Evolutionary conservation across 345 rosid genomes (phyloP).

Genomic region (Gossypium bickii): DNA sequence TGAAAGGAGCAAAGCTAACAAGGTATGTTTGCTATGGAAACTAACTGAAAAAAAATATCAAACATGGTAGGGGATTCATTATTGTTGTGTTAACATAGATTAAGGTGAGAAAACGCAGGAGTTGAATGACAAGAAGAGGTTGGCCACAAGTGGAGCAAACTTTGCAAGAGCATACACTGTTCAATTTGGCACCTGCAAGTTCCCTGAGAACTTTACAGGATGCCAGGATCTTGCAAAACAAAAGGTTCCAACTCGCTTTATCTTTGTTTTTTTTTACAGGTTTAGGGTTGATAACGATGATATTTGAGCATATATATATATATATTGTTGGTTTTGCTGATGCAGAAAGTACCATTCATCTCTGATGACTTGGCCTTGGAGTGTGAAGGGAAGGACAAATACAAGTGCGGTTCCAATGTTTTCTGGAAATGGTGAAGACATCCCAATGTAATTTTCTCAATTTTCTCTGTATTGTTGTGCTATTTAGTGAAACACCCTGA

Average conservation of each 20-base stretch:
- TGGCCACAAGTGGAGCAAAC: conserved; percentile 96
- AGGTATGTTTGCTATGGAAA: conserved; percentile 43
- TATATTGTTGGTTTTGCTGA: background rate
- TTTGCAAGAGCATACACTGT: conserved; percentile 96
- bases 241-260: conserved; percentile 46
- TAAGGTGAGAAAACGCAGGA: conserved; percentile 37
- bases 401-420: conserved; percentile 95
- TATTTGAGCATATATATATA: background rate
- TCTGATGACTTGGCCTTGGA: conserved; percentile 78
- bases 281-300: background rate
- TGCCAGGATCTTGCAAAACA: conserved; percentile 99
- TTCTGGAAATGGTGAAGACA: conserved; percentile 97
- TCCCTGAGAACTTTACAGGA: conserved; percentile 98
- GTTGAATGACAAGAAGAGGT: conserved; percentile 90
- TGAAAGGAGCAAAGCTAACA: conserved; percentile 92
- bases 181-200: conserved; percentile 85
- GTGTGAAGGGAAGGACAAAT: conserved; percentile 95
- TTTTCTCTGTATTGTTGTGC: background rate
- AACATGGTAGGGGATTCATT: background rate
- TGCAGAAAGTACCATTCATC: conserved; percentile 92
- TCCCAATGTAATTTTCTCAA: conserved; percentile 4
- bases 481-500: background rate
- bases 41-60: background rate
- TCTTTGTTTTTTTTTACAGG: background rate
- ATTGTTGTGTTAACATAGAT: background rate